A percentile compares a stretch with the other conserved stretches of the same genome.
Evolutionary conservation across 805 yeast genomes (phyloP).

Genomic region (Teunomyces cretensis): DNA sequence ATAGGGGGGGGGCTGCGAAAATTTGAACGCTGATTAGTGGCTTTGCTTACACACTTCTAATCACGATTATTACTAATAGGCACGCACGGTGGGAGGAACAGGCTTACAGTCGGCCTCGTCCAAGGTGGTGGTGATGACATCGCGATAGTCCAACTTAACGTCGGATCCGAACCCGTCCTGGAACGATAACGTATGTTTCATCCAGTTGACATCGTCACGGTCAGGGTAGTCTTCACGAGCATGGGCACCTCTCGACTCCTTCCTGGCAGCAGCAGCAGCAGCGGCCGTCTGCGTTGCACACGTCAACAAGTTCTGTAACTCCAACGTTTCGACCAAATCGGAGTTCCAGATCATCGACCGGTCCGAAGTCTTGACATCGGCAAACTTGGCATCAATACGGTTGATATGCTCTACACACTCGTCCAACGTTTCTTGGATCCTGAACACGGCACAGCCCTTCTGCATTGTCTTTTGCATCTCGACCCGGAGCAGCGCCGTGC

Average conservation of each 20-base stretch:
- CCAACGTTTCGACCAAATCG: slow-evolving; percentile 93
- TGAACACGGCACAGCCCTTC: slow-evolving; percentile 93
- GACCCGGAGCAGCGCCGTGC: slow-evolving; percentile 86
- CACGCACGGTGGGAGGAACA: slow-evolving; percentile 96
- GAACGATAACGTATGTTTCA: slow-evolving; percentile 96
- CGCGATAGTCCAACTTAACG: slow-evolving; percentile 79
- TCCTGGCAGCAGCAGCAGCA: slow-evolving; percentile 95
- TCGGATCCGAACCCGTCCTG: slow-evolving; percentile 71
- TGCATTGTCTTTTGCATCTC: slow-evolving; percentile 97
- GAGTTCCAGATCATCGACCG: slow-evolving; percentile 99
- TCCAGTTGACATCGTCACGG: slow-evolving; percentile 96
- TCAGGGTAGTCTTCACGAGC: slow-evolving; percentile 97
- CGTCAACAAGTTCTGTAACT: slow-evolving; percentile 92
- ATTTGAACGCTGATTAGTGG: no score
- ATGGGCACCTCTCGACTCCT: slow-evolving; percentile 98
- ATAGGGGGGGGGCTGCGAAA: no score
- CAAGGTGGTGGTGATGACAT: slow-evolving; percentile 77
- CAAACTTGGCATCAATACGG: slow-evolving; percentile 71
- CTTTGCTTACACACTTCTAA: no score
- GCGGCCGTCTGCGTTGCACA: slow-evolving; percentile 96
- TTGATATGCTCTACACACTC: slow-evolving; percentile 82
- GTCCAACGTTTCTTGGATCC: slow-evolving; percentile 88
- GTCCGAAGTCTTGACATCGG: slow-evolving; percentile 82
- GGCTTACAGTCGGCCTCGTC: slow-evolving; percentile 92
- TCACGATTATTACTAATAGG: slow-evolving; percentile 69